Percentiles rank a stretch among this genome's conserved stretches.
Conservation (phyloP, 768 basidiomycete genomes). For the Auriscalpium microsporum region DNA sequence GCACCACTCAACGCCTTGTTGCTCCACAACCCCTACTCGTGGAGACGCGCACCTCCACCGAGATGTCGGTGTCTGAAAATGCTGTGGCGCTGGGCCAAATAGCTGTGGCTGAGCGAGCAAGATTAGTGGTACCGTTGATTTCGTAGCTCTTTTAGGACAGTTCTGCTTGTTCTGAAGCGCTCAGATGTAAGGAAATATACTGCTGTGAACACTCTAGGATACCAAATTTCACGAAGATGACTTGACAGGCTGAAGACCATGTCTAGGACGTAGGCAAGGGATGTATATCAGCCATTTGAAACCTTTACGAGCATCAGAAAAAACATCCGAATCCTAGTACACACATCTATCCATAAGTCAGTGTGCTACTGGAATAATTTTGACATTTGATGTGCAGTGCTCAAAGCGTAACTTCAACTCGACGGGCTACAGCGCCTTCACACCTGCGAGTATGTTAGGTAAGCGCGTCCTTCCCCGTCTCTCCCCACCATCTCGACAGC, state of each 20-base stretch:
- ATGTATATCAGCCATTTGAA: not conserved
- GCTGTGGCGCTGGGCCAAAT: not conserved
- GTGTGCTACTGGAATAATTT: not conserved
- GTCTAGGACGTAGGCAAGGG: not conserved
- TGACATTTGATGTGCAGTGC: not conserved
- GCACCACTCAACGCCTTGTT: no score
- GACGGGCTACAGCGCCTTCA: not conserved
- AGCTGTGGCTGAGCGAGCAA: not conserved
- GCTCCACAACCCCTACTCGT: no score
- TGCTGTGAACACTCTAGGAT: no score
- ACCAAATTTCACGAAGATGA: no score
- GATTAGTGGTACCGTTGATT: not conserved
- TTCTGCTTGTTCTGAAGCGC: not conserved
- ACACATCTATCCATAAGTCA: not conserved
- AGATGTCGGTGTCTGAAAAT: not conserved
- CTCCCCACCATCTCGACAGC: not conserved
- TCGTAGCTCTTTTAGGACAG: not conserved
- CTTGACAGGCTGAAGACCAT: not conserved
- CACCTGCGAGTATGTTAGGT: not conserved
- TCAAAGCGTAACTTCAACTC: not conserved
- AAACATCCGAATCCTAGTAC: not conserved
- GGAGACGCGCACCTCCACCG: not conserved
- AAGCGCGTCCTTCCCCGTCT: not conserved
- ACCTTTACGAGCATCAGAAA: not conserved
- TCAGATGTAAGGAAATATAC: no score